These are phyloP conservation scores for Mycosphaerella sp. DNA, from an alignment of 2,329 filamentous ascomycete species.

Conservation along the genomic window DNA sequence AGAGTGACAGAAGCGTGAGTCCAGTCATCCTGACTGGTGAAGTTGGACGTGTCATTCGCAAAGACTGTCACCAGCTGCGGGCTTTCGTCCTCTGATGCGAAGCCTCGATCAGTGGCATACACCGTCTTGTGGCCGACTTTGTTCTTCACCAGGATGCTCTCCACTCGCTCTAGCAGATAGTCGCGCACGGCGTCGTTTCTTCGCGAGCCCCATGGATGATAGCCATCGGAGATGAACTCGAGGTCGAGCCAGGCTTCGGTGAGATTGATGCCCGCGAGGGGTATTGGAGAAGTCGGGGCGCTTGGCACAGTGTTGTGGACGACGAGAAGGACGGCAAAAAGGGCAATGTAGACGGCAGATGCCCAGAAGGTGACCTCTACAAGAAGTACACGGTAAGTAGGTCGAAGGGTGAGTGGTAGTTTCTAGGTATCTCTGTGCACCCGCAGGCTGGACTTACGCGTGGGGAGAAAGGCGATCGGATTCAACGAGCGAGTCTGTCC, in stretches of 20 bases:
- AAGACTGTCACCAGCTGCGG: slow-evolving; percentile 54
- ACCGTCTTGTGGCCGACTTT: slow-evolving; percentile 39
- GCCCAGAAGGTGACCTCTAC: slow-evolving; percentile 70
- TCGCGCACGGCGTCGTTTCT: slow-evolving; percentile 72
- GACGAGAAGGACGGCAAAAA: slow-evolving; percentile 66
- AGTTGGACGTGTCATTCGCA: slow-evolving; percentile 71
- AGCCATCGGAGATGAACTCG: slow-evolving; percentile 63
- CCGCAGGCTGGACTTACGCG: slow-evolving; percentile 32
- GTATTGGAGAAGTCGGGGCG: slow-evolving; percentile 57
- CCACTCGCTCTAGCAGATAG: slow-evolving; percentile 66
- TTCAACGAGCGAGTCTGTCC: slow-evolving; percentile 25
- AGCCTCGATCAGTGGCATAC: slow-evolving; percentile 33
- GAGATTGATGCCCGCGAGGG: slow-evolving; percentile 66
- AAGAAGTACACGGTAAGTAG: not conserved
- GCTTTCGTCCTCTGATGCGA: slow-evolving; percentile 14
- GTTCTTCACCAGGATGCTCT: slow-evolving; percentile 61
- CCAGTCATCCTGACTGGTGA: slow-evolving; percentile 49
- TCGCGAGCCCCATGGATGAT: slow-evolving; percentile 61
- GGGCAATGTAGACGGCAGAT: slow-evolving; percentile 66
- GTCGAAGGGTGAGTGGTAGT: not conserved
- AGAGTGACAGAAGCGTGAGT: slow-evolving; percentile 37
- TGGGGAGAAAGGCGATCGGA: slow-evolving; percentile 67
- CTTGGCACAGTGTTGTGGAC: slow-evolving; percentile 64
- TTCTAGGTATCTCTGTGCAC: too few relatives aligned
- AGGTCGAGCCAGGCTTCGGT: slow-evolving; percentile 83